phyloP scores from a whole-genome alignment of 305 asterid genomes.

The Fraxinus ornus region DNA sequence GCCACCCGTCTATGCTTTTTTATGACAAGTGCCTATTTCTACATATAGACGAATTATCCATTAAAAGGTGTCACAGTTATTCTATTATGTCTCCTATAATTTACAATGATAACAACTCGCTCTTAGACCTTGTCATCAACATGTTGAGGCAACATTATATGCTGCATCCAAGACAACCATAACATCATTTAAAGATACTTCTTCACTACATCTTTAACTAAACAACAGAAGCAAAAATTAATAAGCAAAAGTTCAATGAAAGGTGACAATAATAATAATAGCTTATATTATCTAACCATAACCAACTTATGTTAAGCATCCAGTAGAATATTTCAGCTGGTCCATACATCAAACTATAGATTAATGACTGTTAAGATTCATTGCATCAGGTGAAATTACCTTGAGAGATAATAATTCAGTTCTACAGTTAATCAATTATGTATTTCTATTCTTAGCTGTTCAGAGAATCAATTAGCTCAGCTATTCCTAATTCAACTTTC shows the following conservation, averaged over 20 bases:
- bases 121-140: neutral
- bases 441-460: neutral
- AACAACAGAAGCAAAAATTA: neutral
- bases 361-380: neutral
- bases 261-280: neutral
- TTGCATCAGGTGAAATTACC: neutral
- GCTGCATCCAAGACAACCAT: neutral
- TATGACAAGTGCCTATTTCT: neutral
- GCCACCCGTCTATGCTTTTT: neutral
- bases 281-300: neutral
- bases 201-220: neutral
- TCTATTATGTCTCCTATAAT: neutral
- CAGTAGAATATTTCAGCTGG: neutral
- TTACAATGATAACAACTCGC: neutral
- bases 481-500: constrained; percentile 10
- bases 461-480: constrained; percentile 21
- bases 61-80: neutral
- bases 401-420: neutral
- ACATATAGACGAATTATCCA: neutral
- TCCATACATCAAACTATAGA: neutral
- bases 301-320: neutral
- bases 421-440: neutral
- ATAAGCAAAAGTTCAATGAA: neutral
- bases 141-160: neutral
- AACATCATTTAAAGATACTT: neutral